These are phyloP conservation scores for Terana coerulea DNA, from an alignment of 768 basidiomycete species.

Conservation along the genomic window DNA sequence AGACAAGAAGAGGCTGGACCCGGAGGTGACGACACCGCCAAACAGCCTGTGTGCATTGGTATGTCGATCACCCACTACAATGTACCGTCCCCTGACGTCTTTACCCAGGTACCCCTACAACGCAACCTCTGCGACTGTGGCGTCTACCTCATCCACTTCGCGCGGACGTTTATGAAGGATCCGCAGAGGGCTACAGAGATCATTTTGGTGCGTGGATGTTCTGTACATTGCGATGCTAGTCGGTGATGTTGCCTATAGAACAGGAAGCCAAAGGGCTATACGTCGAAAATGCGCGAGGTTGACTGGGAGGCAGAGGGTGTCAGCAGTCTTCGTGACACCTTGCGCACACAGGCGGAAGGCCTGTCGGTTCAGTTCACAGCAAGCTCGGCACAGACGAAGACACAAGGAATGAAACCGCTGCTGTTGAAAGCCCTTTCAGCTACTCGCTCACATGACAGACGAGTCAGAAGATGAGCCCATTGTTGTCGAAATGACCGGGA, in stretches of 20 bases:
- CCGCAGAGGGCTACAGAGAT: constrained; percentile 47
- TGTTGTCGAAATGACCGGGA: constrained; percentile 25
- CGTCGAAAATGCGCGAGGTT: constrained; percentile 31
- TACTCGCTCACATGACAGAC: constrained; percentile 11
- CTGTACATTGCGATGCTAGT: constrained; percentile 5
- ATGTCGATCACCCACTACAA: not conserved
- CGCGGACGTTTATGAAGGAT: constrained; percentile 66
- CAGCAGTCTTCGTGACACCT: constrained; percentile 41
- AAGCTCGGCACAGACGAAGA: constrained; percentile 45
- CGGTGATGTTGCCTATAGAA: constrained; percentile 17
- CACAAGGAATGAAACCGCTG: constrained; percentile 8
- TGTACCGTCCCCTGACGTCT: not conserved
- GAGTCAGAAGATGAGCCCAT: constrained; percentile 39
- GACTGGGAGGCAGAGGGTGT: constrained; percentile 55
- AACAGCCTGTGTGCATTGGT: constrained; percentile 18
- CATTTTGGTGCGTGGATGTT: constrained; percentile 40
- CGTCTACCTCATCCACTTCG: constrained; percentile 86
- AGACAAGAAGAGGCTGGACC: constrained; percentile 47
- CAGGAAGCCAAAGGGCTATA: constrained; percentile 30
- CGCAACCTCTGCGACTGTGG: constrained; percentile 93
- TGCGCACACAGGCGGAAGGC: constrained; percentile 36
- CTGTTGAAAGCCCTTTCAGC: not conserved
- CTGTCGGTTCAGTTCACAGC: constrained; percentile 43
- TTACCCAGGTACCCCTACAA: constrained; percentile 75
- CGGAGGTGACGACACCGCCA: constrained; percentile 9